These are phyloP conservation scores for Nidularia sp. DNA, from an alignment of 768 basidiomycete species.

Conservation along the genomic window DNA sequence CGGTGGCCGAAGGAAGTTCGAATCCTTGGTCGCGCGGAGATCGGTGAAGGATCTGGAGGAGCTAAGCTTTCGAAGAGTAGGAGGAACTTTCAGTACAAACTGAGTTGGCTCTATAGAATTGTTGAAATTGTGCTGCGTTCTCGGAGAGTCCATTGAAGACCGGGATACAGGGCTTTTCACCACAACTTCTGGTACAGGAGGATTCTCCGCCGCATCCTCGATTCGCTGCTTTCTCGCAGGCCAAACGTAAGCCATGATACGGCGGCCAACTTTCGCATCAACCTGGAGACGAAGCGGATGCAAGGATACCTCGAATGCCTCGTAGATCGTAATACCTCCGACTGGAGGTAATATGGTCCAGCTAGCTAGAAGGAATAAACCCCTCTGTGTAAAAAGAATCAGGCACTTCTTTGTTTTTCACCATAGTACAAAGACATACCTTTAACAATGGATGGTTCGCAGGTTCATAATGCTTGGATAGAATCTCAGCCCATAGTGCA, in stretches of 20 bases:
- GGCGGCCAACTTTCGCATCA: conserved; percentile 75
- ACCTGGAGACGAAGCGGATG: conserved; percentile 87
- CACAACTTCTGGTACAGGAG: neutral
- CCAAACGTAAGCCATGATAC: conserved; percentile 89
- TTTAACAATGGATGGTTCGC: conserved; percentile 68
- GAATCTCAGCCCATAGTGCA: conserved; percentile 84
- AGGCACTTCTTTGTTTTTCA: conserved; percentile 2
- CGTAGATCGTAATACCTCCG: conserved; percentile 88
- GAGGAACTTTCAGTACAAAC: conserved; percentile 18
- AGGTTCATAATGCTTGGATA: conserved; percentile 73
- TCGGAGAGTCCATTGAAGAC: conserved; percentile 51
- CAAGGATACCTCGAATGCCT: conserved; percentile 73
- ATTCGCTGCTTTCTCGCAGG: conserved; percentile 50
- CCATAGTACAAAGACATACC: conserved; percentile 28
- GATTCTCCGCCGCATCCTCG: conserved; percentile 13
- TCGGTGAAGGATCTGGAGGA: conserved; percentile 71
- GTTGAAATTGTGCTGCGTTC: conserved; percentile 20
- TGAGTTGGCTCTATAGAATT: neutral
- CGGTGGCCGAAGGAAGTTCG: conserved; percentile 19
- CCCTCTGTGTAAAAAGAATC: conserved; percentile 35
- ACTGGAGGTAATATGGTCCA: conserved; percentile 89
- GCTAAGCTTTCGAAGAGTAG: conserved; percentile 47
- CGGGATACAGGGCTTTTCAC: conserved; percentile 23
- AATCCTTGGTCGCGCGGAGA: conserved; percentile 42
- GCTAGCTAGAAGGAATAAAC: conserved; percentile 69